These are phyloP conservation scores for Globisporangium orthogonon DNA, from an alignment of 352 stramenopile genomes.

Conservation along the genomic window DNA sequence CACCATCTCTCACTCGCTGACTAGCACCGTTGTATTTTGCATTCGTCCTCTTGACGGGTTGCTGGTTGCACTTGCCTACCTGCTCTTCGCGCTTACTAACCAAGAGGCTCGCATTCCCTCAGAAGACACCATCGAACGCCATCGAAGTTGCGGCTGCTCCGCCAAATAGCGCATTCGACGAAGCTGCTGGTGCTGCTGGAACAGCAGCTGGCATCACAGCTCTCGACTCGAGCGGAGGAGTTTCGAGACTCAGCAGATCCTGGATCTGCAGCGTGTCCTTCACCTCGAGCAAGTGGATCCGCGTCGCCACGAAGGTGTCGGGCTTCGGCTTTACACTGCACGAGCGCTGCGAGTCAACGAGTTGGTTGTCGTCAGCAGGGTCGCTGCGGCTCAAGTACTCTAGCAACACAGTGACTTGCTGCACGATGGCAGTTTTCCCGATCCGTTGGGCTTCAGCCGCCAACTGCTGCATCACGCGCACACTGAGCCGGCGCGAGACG, in stretches of 20 bases:
- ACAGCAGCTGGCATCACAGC: not conserved
- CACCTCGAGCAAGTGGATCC: constrained; percentile 22
- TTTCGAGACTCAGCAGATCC: constrained; percentile 17
- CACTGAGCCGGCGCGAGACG: constrained; percentile 35
- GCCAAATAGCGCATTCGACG: constrained; percentile 1
- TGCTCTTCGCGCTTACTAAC: not conserved
- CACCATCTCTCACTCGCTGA: too few relatives aligned
- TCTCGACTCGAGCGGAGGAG: constrained; percentile 13
- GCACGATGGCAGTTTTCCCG: constrained; percentile 16
- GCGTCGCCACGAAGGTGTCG: constrained; percentile 17
- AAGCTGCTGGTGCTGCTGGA: not conserved
- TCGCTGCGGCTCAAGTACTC: constrained; percentile 21
- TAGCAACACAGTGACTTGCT: constrained; percentile 31
- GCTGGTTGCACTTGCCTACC: not conserved
- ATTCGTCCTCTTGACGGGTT: not conserved
- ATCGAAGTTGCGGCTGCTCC: not conserved
- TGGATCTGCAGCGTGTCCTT: constrained; percentile 34
- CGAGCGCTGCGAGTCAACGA: not conserved
- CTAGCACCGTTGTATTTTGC: too few relatives aligned
- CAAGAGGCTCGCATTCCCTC: not conserved
- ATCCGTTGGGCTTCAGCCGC: constrained; percentile 25
- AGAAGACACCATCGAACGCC: constrained; percentile 12
- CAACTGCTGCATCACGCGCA: constrained; percentile 31
- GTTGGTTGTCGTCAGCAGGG: not conserved
- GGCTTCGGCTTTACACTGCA: not conserved